phyloP scores from a whole-genome alignment of 257 asterid species.

The Nicotiana attenuata region DNA sequence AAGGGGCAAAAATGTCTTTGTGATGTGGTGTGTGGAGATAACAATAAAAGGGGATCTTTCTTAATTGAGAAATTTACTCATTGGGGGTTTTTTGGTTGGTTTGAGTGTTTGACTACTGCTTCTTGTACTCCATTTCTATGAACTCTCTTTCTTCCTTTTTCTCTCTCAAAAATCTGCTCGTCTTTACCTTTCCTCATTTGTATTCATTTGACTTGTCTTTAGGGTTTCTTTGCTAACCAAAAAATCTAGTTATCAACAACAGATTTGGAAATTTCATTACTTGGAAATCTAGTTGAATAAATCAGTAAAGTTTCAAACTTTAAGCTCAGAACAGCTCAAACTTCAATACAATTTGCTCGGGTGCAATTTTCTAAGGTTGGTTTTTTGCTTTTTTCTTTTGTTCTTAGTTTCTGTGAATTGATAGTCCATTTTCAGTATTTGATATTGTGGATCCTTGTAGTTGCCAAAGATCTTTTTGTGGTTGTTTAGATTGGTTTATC shows the following conservation, averaged over 20 bases:
- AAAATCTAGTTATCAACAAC: not conserved
- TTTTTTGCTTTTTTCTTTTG: not conserved
- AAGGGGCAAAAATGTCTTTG: slow-evolving; percentile 32
- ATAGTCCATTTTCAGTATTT: not conserved
- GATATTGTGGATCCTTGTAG: not conserved
- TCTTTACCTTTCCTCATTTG: slow-evolving; percentile 39
- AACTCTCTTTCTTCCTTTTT: slow-evolving; percentile 13
- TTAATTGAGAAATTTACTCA: slow-evolving; percentile 19
- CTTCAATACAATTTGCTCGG: slow-evolving; percentile 27
- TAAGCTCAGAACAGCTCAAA: slow-evolving; percentile 1
- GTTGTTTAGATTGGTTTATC: not conserved
- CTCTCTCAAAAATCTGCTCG: slow-evolving; percentile 27
- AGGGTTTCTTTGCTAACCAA: slow-evolving; percentile 35
- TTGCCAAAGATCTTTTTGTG: not conserved
- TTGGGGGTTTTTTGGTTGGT: slow-evolving; percentile 18
- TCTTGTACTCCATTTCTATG: slow-evolving; percentile 15
- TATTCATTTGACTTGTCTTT: slow-evolving; percentile 39
- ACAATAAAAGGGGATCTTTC: slow-evolving; percentile 22
- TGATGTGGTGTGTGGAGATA: slow-evolving; percentile 6
- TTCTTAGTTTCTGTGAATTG: not conserved
- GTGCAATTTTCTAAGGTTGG: slow-evolving; percentile 31
- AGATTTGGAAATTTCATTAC: slow-evolving; percentile 10
- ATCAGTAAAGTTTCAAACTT: slow-evolving; percentile 22
- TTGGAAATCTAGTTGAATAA: slow-evolving; percentile 8
- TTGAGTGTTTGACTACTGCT: slow-evolving; percentile 58